A percentile compares a stretch with the other conserved stretches of the same genome.
Conservation (phyloP, 192 early-diverging fungal species). For the Backusella macrospora region DNA sequence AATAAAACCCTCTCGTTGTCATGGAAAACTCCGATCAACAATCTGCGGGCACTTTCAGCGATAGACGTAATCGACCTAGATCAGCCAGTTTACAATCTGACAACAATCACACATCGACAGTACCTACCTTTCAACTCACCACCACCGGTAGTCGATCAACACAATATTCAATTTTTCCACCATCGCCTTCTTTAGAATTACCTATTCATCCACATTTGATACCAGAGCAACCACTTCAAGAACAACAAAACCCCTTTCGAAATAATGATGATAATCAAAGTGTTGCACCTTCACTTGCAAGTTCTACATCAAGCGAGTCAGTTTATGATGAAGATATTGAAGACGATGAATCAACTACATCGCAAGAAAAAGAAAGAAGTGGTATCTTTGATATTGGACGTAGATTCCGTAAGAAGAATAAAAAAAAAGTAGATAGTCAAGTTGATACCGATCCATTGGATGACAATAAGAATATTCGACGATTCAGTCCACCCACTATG, state of each 20-base stretch:
- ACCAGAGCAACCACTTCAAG: not conserved
- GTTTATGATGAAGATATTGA: not conserved
- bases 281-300: not conserved
- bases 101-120: not conserved
- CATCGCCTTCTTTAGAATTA: not conserved
- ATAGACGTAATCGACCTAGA: conserved; percentile 10
- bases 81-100: conserved; percentile 7
- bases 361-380: not conserved
- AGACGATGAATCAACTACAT: not conserved
- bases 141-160: not conserved
- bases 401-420: not conserved
- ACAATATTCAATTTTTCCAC: not conserved
- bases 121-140: conserved; percentile 1
- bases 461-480: not conserved
- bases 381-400: not conserved
- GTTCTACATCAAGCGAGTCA: not conserved
- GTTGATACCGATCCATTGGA: not conserved
- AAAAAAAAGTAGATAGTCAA: too few relatives aligned
- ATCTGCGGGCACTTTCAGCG: not conserved
- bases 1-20: not conserved
- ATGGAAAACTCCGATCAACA: conserved; percentile 6
- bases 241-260: not conserved
- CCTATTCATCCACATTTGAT: conserved; percentile 6
- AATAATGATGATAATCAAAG: not conserved
- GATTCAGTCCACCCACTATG: not conserved